Evolutionary conservation across 2,329 filamentous ascomycete genomes (phyloP), one percentile per base, ranked within the genome.

Genomic region (Paraphaeosphaeria minitans): DNA sequence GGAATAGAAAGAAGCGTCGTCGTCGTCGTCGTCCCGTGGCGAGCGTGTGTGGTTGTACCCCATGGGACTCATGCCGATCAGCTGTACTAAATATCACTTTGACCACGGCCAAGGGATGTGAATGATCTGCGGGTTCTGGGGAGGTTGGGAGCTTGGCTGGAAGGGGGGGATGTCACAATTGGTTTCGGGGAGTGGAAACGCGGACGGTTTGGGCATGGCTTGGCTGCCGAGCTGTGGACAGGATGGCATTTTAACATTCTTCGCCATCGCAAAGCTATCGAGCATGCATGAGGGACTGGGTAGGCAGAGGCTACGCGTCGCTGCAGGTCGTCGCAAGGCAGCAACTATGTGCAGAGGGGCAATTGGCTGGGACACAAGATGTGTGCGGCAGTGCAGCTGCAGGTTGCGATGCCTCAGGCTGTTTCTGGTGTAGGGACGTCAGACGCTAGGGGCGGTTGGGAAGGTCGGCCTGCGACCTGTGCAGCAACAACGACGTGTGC

Each of bases 101-200:
- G 6, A 27, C 9, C 22, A 21, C 3, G 41, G 41, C 41, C 22
- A 43, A 43, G 41, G 19, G 19, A 21, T 22, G 37, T 42, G 52
- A 55, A 43, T 55, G 58, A 60, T 57, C 52, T 57, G 27, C 53
- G 47, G 33, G 31, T 43, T 33, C 54, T 43, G 54, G 37, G n/a
- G 37, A 39, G 37, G 16, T 39, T 39, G 47, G 43, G 37, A 49
- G 33, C 47, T 42, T 49, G 43, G 29, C 53, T 54, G 45, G 31
- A 22, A 53, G 53, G 35, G 19, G 43, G 53, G 35, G 19, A 55
- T 59, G 53, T 59, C 55, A 57, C 58, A 57, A 45, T 51, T 60
- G 58, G 58, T 60, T 60, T 60, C 55, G 47, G 55, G 45, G 31
- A 10, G 46, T 49, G 45, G 58, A 60, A 60, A 60, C 58, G 33